Evolutionary conservation across 352 stramenopile genomes (phyloP), one percentile per base, ranked within the genome.

Genomic region (Thalassiosira livingstoniorum): DNA sequence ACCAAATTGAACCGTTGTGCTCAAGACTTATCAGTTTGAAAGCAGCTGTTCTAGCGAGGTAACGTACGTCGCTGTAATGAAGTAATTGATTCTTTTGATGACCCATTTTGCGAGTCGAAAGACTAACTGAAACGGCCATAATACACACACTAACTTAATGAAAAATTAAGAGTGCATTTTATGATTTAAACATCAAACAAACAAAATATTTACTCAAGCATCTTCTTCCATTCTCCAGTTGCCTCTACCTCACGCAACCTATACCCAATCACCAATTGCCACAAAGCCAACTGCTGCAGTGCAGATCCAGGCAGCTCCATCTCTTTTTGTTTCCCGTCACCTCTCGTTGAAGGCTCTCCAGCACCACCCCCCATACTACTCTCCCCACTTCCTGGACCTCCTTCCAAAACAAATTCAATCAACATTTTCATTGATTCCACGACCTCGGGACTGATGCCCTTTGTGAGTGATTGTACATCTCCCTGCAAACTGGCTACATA

Each of bases 221-320:
- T 87, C 60, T 88, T 89, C 37, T 85, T 83, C 75, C 92, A 95
- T 27, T 94, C 90, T 4, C 91, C 91, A 25, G 82, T 93, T 27
- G 90, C 91, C 66, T 95, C 91, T 25, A 82, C 87, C 82, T 95
- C 91, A 61, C 91, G 78, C 35, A 95, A 84, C 80, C 81, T 75
- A 73, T 95, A 95, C 29, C 91, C 91, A 54, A 94, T 81, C 7
- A 95, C 89, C 23, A 95, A 75, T 83, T 95, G 91, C 91, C 91
- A 95, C 2, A 95, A 69, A 2, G 89, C 87, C 23, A 94, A 71
- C 65, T 94, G 91, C 70, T 94, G 87, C 55, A 95, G 80, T 7
- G 90, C 91, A 4, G 85, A 87, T n/a, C 87, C 90, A 42, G 91
- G 90, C 43, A 95, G 78, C 72, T 92, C 90, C 83, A 95, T 92